These are phyloP conservation scores for Curvularia spicifera DNA, from an alignment of 2,329 filamentous ascomycete genomes.

Conservation along the genomic window DNA sequence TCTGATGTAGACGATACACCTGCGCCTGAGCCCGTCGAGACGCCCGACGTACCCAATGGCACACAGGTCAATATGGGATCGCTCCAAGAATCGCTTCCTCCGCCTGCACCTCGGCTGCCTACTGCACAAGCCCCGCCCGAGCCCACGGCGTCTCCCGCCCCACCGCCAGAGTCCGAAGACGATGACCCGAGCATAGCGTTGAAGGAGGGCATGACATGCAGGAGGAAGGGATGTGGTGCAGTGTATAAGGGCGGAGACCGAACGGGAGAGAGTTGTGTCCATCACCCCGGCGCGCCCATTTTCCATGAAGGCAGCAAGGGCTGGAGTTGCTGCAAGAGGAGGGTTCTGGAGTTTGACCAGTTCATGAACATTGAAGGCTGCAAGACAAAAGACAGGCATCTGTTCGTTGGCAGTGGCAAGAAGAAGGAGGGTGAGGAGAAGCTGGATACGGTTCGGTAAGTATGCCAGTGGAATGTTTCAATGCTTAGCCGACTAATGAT, in stretches of 20 bases:
- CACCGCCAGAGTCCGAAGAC: slow-evolving; percentile 70
- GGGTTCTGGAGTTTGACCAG: slow-evolving; percentile 95
- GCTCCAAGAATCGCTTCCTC: slow-evolving; percentile 39
- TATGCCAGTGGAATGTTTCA: background rate
- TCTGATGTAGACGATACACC: slow-evolving; percentile 81
- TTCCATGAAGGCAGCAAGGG: slow-evolving; percentile 99
- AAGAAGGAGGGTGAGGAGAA: slow-evolving; percentile 77
- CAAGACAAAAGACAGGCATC: slow-evolving; percentile 77
- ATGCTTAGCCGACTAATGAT: slow-evolving; percentile 13
- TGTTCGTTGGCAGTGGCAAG: slow-evolving; percentile 83
- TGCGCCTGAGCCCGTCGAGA: slow-evolving; percentile 55
- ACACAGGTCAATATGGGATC: slow-evolving; percentile 43
- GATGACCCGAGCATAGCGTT: slow-evolving; percentile 80
- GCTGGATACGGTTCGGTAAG: slow-evolving; percentile 75
- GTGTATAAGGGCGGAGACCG: slow-evolving; percentile 62
- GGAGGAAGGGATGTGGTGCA: slow-evolving; percentile 74
- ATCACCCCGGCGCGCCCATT: slow-evolving; percentile 88
- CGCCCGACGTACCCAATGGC: slow-evolving; percentile 54
- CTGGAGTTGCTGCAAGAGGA: slow-evolving; percentile 94
- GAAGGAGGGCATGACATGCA: slow-evolving; percentile 75
- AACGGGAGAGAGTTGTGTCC: slow-evolving; percentile 77
- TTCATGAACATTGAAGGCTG: slow-evolving; percentile 97
- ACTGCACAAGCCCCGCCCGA: slow-evolving; percentile 38
- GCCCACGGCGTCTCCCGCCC: slow-evolving; percentile 33
- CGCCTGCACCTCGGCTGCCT: slow-evolving; percentile 43